A percentile compares a stretch with the other conserved stretches of the same genome.
Conservation (phyloP, 805 yeast species). For the Candida boidinii region DNA sequence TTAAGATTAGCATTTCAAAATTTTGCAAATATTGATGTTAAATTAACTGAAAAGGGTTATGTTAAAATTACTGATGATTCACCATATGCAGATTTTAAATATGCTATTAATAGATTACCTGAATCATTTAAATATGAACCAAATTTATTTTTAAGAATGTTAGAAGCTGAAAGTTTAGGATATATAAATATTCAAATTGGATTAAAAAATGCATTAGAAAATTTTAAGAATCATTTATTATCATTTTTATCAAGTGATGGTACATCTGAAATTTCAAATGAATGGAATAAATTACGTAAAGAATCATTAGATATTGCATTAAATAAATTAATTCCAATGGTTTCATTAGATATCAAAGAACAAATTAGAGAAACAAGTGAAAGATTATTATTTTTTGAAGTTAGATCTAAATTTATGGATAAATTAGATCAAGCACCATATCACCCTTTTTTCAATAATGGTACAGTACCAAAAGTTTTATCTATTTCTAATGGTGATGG, state of each 20-base stretch:
- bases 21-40: constrained; percentile 63
- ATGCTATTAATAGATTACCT: constrained; percentile 75
- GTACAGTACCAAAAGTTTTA: constrained; percentile 79
- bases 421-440: constrained; percentile 91
- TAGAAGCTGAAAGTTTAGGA: constrained; percentile 82
- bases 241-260: constrained; percentile 66
- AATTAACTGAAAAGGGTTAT: constrained; percentile 76
- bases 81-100: constrained; percentile 83
- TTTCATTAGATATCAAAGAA: constrained; percentile 74
- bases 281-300: constrained; percentile 78
- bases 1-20: constrained; percentile 54
- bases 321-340: constrained; percentile 55
- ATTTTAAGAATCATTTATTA: constrained; percentile 39
- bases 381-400: constrained; percentile 54
- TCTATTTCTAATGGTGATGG: constrained; percentile 86
- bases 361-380: constrained; percentile 71
- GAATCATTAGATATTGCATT: constrained; percentile 59
- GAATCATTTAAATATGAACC: constrained; percentile 70
- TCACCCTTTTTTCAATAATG: constrained; percentile 68
- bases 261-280: constrained; percentile 60
- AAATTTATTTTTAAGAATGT: constrained; percentile 78
- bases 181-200: constrained; percentile 58
- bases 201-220: constrained; percentile 35
- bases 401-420: constrained; percentile 60
- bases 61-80: constrained; percentile 71